Evolutionary conservation across 495 filamentous ascomycete species (phyloP).

Genomic region (Friedmanniomyces endolithicus): DNA sequence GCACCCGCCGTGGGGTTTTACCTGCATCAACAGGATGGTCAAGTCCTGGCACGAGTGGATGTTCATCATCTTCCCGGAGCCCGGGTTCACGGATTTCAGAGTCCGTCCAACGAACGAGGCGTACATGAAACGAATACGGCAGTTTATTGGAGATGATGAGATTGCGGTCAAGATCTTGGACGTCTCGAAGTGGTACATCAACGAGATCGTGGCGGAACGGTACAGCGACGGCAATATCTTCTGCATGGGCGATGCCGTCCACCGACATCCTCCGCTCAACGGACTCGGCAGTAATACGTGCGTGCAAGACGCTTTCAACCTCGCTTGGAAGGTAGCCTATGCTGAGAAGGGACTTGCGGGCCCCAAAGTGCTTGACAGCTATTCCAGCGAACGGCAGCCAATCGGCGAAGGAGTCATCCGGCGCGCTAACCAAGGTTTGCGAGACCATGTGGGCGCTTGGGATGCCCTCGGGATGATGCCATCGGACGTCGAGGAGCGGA

Average conservation of each 20-base stretch:
- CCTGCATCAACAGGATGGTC: constrained; percentile 38
- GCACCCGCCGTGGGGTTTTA: constrained; percentile 34
- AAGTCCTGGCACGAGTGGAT: constrained; percentile 48
- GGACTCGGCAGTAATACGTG: constrained; percentile 44
- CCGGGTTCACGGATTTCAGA: constrained; percentile 25
- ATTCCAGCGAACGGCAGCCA: constrained; percentile 39
- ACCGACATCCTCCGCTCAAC: constrained; percentile 41
- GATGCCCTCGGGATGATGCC: constrained; percentile 35
- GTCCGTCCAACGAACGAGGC: constrained; percentile 32
- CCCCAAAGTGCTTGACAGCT: constrained; percentile 36
- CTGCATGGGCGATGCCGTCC: constrained; percentile 42
- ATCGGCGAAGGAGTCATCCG: constrained; percentile 36
- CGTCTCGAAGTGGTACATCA: constrained; percentile 41
- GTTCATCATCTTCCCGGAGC: constrained; percentile 38
- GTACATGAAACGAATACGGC: constrained; percentile 32
- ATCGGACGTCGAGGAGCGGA: constrained; percentile 25
- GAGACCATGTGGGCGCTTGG: constrained; percentile 35
- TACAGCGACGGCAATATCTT: constrained; percentile 30
- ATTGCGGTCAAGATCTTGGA: constrained; percentile 34
- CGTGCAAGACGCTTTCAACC: constrained; percentile 43
- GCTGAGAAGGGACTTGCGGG: constrained; percentile 34
- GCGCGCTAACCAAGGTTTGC: constrained; percentile 39
- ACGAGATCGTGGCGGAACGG: constrained; percentile 38
- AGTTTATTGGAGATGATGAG: constrained; percentile 41
- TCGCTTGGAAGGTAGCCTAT: constrained; percentile 45